Percentiles rank a stretch among this genome's conserved stretches.
Evolutionary conservation across 2,329 filamentous ascomycete species (phyloP).

Genomic region (Penicillium digitatum): DNA sequence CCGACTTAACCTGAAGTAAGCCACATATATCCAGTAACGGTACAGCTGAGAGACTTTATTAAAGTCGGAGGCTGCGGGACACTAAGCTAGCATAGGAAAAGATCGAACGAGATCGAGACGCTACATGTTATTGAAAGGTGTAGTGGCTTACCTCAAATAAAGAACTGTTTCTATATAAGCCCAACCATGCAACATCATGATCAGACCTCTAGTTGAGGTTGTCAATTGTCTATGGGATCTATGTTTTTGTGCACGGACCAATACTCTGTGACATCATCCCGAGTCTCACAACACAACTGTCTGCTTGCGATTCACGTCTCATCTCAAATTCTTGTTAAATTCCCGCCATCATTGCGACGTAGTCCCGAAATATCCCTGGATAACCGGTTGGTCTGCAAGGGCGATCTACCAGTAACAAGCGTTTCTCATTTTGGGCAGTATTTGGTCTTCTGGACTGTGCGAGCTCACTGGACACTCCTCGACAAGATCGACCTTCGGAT

Average conservation of each 20-base stretch:
- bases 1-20: not conserved
- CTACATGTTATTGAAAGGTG: not conserved
- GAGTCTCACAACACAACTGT: not conserved
- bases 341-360: conserved; percentile 1
- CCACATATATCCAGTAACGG: not conserved
- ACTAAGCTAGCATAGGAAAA: too few relatives aligned
- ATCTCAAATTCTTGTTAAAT: not conserved
- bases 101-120: not conserved
- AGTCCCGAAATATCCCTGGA: not conserved
- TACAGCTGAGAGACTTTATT: not conserved
- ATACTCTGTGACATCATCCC: not conserved
- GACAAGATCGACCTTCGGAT: conserved; percentile 18
- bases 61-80: not conserved
- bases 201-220: not conserved
- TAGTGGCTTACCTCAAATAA: not conserved
- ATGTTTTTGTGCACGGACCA: not conserved
- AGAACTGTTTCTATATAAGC: not conserved
- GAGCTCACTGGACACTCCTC: not conserved
- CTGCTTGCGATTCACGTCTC: not conserved
- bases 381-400: not conserved
- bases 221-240: too few relatives aligned
- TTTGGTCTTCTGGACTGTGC: not conserved
- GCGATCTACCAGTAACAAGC: not conserved
- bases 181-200: not conserved
- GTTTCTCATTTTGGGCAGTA: not conserved